Conservation (phyloP, 352 stramenopile genomes). For the Pythium sp. region DNA sequence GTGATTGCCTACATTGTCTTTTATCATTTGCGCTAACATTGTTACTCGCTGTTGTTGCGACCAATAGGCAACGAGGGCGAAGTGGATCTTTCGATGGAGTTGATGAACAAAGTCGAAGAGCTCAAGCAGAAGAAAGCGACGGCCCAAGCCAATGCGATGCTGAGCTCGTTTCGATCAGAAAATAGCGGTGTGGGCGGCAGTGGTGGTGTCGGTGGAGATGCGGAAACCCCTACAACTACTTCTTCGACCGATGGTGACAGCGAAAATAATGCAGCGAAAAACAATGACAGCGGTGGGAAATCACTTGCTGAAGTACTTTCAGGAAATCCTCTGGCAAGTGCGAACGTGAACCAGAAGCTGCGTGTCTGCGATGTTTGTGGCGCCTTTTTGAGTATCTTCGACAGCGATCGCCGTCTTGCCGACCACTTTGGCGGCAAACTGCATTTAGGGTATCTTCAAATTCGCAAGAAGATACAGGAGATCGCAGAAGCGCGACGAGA, state of each 20-base stretch:
- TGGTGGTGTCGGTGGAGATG: background rate
- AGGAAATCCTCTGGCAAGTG: constrained; percentile 21
- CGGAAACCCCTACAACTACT: background rate
- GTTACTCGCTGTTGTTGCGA: background rate
- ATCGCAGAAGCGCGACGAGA: constrained; percentile 44
- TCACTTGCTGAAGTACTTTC: constrained; percentile 8
- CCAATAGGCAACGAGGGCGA: constrained; percentile 45
- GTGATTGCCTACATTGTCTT: background rate
- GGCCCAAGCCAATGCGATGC: constrained; percentile 40
- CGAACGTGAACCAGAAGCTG: constrained; percentile 80
- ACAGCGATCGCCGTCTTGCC: constrained; percentile 85
- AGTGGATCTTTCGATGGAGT: constrained; percentile 49
- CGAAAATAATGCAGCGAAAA: constrained; percentile 1
- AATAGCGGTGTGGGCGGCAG: background rate
- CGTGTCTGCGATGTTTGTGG: constrained; percentile 91
- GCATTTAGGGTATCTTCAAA: constrained; percentile 88
- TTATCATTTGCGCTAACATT: background rate
- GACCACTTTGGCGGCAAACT: constrained; percentile 92
- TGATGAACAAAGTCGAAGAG: constrained; percentile 64
- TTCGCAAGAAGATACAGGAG: constrained; percentile 81
- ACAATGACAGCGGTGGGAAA: constrained; percentile 19
- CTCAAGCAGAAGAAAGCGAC: constrained; percentile 58
- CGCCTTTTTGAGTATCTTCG: constrained; percentile 90
- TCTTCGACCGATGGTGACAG: constrained; percentile 2
- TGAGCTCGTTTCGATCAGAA: constrained; percentile 33